These are phyloP conservation scores for Penicillium thymicola DNA, from an alignment of 2,329 filamentous ascomycete genomes.

Conservation along the genomic window DNA sequence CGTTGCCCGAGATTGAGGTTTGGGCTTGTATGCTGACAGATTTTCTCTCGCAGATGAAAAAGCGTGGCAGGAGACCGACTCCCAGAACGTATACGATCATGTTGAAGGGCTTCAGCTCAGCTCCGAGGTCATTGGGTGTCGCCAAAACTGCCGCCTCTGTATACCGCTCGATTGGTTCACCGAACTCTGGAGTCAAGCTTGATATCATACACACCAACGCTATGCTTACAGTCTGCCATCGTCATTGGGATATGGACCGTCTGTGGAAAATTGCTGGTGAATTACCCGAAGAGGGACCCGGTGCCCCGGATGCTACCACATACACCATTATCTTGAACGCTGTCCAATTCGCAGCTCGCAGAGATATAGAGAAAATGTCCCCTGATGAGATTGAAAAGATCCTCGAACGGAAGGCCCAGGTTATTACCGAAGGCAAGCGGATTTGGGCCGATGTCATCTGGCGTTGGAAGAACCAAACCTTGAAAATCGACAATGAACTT, in stretches of 20 bases:
- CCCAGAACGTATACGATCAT: slow-evolving; percentile 80
- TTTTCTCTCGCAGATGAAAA: slow-evolving; percentile 73
- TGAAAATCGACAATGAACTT: slow-evolving; percentile 73
- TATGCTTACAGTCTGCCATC: slow-evolving; percentile 75
- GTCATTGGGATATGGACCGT: slow-evolving; percentile 71
- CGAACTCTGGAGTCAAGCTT: slow-evolving; percentile 63
- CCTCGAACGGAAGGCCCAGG: slow-evolving; percentile 29
- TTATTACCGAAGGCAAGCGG: slow-evolving; percentile 64
- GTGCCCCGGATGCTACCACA: slow-evolving; percentile 66
- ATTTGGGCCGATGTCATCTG: slow-evolving; percentile 77
- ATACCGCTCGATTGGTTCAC: slow-evolving; percentile 70
- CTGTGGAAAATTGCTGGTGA: slow-evolving; percentile 74
- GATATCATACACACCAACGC: slow-evolving; percentile 85
- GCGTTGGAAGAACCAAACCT: slow-evolving; percentile 69
- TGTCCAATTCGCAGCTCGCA: slow-evolving; percentile 53
- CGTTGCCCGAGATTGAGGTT: not conserved
- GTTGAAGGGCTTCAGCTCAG: slow-evolving; percentile 68
- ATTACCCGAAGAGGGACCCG: slow-evolving; percentile 61
- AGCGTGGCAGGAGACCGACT: slow-evolving; percentile 76
- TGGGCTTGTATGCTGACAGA: slow-evolving; percentile 3
- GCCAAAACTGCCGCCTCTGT: slow-evolving; percentile 68
- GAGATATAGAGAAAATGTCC: slow-evolving; percentile 30
- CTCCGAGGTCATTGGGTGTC: slow-evolving; percentile 50
- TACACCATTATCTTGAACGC: slow-evolving; percentile 82
- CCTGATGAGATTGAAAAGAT: slow-evolving; percentile 29